A percentile compares a stretch with the other conserved stretches of the same genome.
Evolutionary conservation across 1,284 basidiomycete genomes (phyloP).

Genomic region (Golubevia sp.): DNA sequence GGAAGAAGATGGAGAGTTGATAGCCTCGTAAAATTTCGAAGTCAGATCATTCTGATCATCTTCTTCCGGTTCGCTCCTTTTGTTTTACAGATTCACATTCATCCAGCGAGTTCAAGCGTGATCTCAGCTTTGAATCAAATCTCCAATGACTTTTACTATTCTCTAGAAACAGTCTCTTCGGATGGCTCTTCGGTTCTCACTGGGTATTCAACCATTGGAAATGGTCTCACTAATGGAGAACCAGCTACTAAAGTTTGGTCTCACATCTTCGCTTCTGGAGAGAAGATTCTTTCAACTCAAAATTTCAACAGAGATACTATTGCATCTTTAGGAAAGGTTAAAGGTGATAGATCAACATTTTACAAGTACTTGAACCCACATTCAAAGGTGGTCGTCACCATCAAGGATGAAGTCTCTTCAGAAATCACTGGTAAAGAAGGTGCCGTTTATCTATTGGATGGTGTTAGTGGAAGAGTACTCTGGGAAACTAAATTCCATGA

Average conservation of each 20-base stretch:
- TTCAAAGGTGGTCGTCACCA: slow-evolving; percentile 30
- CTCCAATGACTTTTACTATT: background rate
- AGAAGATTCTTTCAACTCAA: background rate
- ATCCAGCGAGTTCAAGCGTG: background rate
- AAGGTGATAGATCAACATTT: slow-evolving; percentile 48
- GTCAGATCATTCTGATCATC: background rate
- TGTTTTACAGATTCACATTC: too few relatives aligned
- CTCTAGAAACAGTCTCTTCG: background rate
- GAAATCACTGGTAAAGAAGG: too few relatives aligned
- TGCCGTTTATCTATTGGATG: slow-evolving; percentile 44
- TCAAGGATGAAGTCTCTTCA: slow-evolving; percentile 6
- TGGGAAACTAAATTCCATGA: slow-evolving; percentile 33
- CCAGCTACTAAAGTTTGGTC: background rate
- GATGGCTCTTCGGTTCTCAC: background rate
- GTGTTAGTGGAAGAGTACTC: slow-evolving; percentile 34
- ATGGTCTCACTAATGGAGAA: background rate
- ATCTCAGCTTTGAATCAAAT: background rate
- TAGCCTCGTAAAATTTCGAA: background rate
- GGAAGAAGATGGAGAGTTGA: background rate
- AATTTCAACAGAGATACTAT: slow-evolving; percentile 6
- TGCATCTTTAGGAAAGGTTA: slow-evolving; percentile 35
- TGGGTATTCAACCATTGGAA: background rate
- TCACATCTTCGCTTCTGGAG: background rate
- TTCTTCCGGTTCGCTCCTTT: too few relatives aligned
- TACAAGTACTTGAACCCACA: slow-evolving; percentile 61